These are phyloP conservation scores for Oehlia diaphana DNA, from an alignment of 192 early-diverging fungal genomes.

Conservation along the genomic window DNA sequence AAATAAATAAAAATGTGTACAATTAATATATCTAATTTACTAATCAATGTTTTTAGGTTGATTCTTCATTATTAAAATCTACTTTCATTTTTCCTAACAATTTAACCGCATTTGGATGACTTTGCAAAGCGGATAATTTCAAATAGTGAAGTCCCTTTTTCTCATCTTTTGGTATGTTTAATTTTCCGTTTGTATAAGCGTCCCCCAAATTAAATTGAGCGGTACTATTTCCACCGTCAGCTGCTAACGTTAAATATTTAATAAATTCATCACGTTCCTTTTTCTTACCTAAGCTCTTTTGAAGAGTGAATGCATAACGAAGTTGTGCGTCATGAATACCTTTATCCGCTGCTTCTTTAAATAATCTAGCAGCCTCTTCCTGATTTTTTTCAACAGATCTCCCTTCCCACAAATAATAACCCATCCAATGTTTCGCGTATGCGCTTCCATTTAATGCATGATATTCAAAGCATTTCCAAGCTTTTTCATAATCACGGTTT, in stretches of 20 bases:
- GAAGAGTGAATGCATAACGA: conserved; percentile 17
- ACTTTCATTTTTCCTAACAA: not conserved
- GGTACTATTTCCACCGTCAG: conserved; percentile 12
- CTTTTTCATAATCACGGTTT: not conserved
- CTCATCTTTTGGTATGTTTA: not conserved
- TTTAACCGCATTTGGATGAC: conserved; percentile 19
- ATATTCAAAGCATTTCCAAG: conserved; percentile 15
- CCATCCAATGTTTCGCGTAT: conserved; percentile 16
- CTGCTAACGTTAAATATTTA: conserved; percentile 8
- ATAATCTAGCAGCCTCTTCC: not conserved
- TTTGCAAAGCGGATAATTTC: conserved; percentile 20
- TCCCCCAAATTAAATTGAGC: conserved; percentile 23
- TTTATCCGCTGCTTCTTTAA: conserved; percentile 10
- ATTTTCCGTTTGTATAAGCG: not conserved
- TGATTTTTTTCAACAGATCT: not conserved
- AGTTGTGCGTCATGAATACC: conserved; percentile 6
- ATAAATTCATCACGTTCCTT: not conserved
- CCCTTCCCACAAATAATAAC: conserved; percentile 10
- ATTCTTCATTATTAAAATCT: not conserved
- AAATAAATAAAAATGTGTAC: too few species aligned
- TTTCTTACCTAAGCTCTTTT: not conserved
- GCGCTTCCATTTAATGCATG: not conserved
- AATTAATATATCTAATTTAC: too few species aligned
- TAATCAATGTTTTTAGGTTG: not conserved
- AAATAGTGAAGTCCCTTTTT: not conserved